phyloP scores from a whole-genome alignment of 306 rosid species.

The Senna siamea region DNA sequence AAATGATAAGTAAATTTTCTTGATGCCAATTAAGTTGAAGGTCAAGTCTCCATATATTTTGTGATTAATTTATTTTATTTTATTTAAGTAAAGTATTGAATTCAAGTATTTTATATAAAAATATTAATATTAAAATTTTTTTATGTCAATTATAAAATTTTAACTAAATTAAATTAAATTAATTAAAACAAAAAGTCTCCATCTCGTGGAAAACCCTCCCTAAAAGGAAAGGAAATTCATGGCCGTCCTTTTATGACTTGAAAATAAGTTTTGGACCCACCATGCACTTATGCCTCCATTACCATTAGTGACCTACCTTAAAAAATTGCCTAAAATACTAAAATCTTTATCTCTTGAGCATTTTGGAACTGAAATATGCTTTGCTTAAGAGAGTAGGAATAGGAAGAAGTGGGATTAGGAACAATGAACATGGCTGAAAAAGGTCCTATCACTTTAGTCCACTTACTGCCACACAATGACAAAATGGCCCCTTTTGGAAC shows the following conservation, averaged over 20 bases:
- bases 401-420: constrained; percentile 21
- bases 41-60: too few species aligned
- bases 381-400: background rate
- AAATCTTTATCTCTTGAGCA: constrained; percentile 29
- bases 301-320: constrained; percentile 36
- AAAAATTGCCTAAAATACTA: constrained; percentile 35
- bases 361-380: constrained; percentile 31
- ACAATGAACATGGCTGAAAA: constrained; percentile 37
- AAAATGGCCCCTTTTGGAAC: background rate
- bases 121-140: too few species aligned
- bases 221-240: background rate
- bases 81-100: too few species aligned
- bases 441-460: background rate
- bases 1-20: too few species aligned
- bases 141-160: too few species aligned
- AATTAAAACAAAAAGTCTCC: background rate
- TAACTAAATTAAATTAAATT: too few species aligned
- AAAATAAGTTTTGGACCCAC: constrained; percentile 40
- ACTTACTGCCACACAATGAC: background rate
- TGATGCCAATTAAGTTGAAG: too few species aligned
- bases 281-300: constrained; percentile 29
- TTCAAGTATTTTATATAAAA: too few species aligned
- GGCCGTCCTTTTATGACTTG: constrained; percentile 32
- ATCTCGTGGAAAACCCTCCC: background rate
- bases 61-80: too few species aligned